Conservation (phyloP, 106 monocot species). For the Xerophyta viscosa region DNA sequence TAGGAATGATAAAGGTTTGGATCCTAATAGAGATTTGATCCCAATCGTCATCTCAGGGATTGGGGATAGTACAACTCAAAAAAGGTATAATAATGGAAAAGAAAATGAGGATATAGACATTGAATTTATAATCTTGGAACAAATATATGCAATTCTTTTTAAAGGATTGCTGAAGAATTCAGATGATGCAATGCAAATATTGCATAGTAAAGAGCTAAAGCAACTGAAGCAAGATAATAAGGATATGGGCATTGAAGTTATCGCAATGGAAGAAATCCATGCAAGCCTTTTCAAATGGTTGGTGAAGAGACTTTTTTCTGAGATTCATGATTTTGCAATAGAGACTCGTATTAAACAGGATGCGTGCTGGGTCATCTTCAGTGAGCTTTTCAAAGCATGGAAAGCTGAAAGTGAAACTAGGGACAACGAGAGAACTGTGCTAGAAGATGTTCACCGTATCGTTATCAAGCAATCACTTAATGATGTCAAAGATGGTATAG, state of each 20-base stretch:
- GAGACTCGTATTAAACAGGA: conserved; percentile 22
- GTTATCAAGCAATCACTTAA: conserved; percentile 21
- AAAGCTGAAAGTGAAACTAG: conserved; percentile 16
- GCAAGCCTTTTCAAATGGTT: conserved; percentile 17
- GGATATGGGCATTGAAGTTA: conserved; percentile 11
- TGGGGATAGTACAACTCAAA: too few species aligned
- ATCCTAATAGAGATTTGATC: conserved; percentile 10
- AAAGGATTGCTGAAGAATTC: too few species aligned
- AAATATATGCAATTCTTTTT: too few species aligned
- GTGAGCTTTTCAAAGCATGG: conserved; percentile 21
- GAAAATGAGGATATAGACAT: too few species aligned
- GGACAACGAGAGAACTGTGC: conserved; percentile 9
- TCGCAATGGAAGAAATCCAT: conserved; percentile 17
- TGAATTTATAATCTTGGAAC: too few species aligned
- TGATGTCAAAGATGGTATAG: conserved; percentile 9
- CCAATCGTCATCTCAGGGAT: conserved; percentile 1
- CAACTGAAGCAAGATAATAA: conserved; percentile 19
- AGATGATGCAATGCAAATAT: too few species aligned
- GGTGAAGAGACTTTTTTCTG: neutral
- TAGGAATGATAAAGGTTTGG: conserved; percentile 8
- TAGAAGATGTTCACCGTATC: conserved; percentile 14
- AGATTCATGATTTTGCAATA: conserved; percentile 15
- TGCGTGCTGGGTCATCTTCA: conserved; percentile 12
- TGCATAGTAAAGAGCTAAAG: conserved; percentile 8
- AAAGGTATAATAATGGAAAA: too few species aligned